Conservation (phyloP, 2,329 filamentous ascomycete species). For the Fusarium continuum region DNA sequence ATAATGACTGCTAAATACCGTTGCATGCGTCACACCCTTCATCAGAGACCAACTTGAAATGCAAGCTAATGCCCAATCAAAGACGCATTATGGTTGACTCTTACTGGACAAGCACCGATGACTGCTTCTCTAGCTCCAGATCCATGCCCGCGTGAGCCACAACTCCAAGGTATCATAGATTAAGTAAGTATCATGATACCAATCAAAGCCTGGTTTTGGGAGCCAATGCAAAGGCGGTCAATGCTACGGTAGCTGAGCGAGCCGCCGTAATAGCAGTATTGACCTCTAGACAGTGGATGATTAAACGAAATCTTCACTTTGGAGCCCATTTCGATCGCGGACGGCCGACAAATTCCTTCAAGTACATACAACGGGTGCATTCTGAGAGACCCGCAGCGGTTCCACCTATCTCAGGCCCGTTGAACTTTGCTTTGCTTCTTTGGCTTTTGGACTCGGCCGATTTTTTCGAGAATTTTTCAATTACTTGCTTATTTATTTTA, state of each 20-base stretch:
- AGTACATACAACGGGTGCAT: constrained; percentile 15
- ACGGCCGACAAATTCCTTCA: constrained; percentile 18
- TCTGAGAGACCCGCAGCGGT: constrained; percentile 26
- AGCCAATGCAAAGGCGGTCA: constrained; percentile 29
- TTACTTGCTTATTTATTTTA: constrained; percentile 15
- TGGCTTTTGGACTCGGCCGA: constrained; percentile 10
- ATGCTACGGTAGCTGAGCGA: constrained; percentile 26
- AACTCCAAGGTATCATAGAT: constrained; percentile 33
- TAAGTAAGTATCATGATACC: constrained; percentile 27
- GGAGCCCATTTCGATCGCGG: constrained; percentile 2
- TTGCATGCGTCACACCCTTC: constrained; percentile 25
- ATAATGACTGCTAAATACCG: constrained; percentile 13
- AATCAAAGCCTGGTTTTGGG: constrained; percentile 22
- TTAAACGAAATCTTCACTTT: constrained; percentile 30
- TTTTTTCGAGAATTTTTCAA: background rate
- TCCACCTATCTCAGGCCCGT: constrained; percentile 20
- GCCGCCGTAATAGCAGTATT: constrained; percentile 11
- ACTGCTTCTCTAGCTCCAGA: constrained; percentile 31
- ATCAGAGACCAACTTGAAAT: constrained; percentile 17
- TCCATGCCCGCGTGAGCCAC: constrained; percentile 41
- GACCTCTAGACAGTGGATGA: background rate
- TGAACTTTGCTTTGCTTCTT: constrained; percentile 13
- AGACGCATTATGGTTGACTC: background rate
- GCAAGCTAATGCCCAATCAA: constrained; percentile 31
- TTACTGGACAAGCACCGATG: constrained; percentile 13